A percentile compares a stretch with the other conserved stretches of the same genome.
Conservation (phyloP, 2,329 filamentous ascomycete genomes). For the Claviceps spartinae region DNA sequence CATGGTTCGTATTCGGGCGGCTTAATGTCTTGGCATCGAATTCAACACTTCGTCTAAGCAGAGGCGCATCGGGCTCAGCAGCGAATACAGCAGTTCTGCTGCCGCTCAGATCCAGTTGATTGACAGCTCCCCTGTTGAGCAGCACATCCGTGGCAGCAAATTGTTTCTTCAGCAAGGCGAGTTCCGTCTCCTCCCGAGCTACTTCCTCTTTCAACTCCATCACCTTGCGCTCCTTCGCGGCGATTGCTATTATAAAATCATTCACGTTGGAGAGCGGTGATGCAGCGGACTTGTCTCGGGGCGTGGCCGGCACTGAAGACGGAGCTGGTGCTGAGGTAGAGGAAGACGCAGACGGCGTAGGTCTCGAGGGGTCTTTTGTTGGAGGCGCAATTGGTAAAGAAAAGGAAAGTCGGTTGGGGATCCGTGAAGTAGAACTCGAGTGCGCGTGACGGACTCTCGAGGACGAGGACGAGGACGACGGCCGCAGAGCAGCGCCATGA, state of each 20-base stretch:
- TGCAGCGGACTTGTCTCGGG: conserved; percentile 29
- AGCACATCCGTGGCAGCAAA: conserved; percentile 67
- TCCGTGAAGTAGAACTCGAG: conserved; percentile 40
- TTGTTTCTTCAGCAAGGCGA: conserved; percentile 66
- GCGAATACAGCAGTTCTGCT: conserved; percentile 4
- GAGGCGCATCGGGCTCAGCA: conserved; percentile 19
- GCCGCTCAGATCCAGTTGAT: conserved; percentile 1
- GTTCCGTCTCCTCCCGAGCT: conserved; percentile 63
- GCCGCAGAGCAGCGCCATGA: conserved; percentile 24
- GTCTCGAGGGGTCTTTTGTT: conserved; percentile 36
- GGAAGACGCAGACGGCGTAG: conserved; percentile 29
- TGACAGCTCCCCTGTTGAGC: conserved; percentile 49
- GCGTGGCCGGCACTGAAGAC: conserved; percentile 36
- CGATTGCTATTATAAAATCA: conserved; percentile 76
- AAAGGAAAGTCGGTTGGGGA: conserved; percentile 44
- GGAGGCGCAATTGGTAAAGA: conserved; percentile 48
- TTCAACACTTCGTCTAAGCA: conserved; percentile 38
- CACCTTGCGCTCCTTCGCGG: conserved; percentile 80
- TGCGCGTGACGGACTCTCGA: conserved; percentile 33
- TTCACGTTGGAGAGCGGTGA: conserved; percentile 40
- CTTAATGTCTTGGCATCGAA: conserved; percentile 61
- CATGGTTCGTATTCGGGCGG: conserved; percentile 39
- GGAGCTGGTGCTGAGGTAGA: conserved; percentile 17
- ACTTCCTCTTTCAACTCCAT: conserved; percentile 86
- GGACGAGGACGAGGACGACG: conserved; percentile 18